phyloP scores from a whole-genome alignment of 2,329 filamentous ascomycete species.

The Neopestalotiopsis sp. region DNA sequence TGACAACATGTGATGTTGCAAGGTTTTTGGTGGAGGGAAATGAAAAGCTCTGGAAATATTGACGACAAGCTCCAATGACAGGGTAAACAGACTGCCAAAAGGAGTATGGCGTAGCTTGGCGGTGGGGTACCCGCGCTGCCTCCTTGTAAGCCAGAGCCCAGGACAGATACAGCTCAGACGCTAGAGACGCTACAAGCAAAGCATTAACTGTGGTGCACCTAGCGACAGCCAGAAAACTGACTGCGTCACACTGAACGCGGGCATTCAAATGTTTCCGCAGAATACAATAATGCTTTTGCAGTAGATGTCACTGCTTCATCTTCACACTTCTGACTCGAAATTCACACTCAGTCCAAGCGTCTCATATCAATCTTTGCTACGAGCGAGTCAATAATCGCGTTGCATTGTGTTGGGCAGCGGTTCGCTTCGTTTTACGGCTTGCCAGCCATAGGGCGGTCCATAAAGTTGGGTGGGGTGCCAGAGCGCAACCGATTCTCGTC shows the following conservation, averaged over 20 bases:
- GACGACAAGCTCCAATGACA: slow-evolving; percentile 15
- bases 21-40: slow-evolving; percentile 14
- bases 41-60: slow-evolving; percentile 5
- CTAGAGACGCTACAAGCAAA: not conserved
- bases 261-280: too few species aligned
- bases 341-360: too few species aligned
- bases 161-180: not conserved
- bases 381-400: not conserved
- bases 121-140: slow-evolving; percentile 7
- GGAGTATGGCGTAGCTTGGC: slow-evolving; percentile 11
- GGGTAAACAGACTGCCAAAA: slow-evolving; percentile 25
- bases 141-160: not conserved
- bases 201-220: not conserved
- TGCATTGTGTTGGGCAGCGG: not conserved
- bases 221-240: too few species aligned
- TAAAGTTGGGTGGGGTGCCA: slow-evolving; percentile 1
- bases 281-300: too few species aligned
- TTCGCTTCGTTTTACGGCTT: not conserved
- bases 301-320: too few species aligned
- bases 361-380: not conserved
- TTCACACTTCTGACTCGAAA: too few species aligned
- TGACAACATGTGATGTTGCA: slow-evolving; percentile 7
- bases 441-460: not conserved
- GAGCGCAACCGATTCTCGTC: not conserved
- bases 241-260: too few species aligned